Evolutionary conservation across 257 asterid genomes (phyloP).

Genomic region (Orobanche coerulescens): DNA sequence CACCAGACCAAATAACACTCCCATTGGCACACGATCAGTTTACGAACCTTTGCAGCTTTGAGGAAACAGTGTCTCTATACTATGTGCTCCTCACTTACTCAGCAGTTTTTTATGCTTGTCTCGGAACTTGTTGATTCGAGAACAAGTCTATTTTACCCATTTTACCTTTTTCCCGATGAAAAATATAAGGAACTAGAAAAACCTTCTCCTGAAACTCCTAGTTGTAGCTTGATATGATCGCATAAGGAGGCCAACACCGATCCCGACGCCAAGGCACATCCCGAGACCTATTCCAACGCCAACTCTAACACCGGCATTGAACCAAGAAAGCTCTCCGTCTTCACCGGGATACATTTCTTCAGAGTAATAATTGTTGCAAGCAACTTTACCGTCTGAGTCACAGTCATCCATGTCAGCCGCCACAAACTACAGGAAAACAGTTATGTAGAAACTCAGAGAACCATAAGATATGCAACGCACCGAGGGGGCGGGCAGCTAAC

Average conservation of each 20-base stretch:
- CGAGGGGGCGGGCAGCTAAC: neutral
- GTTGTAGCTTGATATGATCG: slow-evolving; percentile 55
- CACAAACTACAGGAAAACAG: slow-evolving; percentile 28
- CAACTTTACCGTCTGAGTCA: slow-evolving; percentile 38
- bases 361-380: slow-evolving; percentile 37
- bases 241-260: slow-evolving; percentile 56
- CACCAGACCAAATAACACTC: slow-evolving; percentile 14
- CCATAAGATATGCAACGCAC: neutral
- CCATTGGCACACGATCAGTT: slow-evolving; percentile 13
- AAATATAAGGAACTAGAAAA: slow-evolving; percentile 30
- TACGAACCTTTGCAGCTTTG: no score
- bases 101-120: neutral
- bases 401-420: slow-evolving; percentile 34
- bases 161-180: slow-evolving; percentile 7
- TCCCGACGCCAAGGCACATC: slow-evolving; percentile 57
- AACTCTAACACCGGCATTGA: slow-evolving; percentile 62
- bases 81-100: slow-evolving; percentile 23
- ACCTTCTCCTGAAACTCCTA: slow-evolving; percentile 44
- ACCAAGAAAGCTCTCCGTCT: slow-evolving; percentile 61
- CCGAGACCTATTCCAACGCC: slow-evolving; percentile 66
- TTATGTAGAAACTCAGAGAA: neutral
- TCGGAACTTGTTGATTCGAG: neutral
- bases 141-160: slow-evolving; percentile 8
- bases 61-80: slow-evolving; percentile 15
- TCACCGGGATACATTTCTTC: slow-evolving; percentile 50